phyloP scores from a whole-genome alignment of 2,329 filamentous ascomycete species.

The Ophiostoma populinum region DNA sequence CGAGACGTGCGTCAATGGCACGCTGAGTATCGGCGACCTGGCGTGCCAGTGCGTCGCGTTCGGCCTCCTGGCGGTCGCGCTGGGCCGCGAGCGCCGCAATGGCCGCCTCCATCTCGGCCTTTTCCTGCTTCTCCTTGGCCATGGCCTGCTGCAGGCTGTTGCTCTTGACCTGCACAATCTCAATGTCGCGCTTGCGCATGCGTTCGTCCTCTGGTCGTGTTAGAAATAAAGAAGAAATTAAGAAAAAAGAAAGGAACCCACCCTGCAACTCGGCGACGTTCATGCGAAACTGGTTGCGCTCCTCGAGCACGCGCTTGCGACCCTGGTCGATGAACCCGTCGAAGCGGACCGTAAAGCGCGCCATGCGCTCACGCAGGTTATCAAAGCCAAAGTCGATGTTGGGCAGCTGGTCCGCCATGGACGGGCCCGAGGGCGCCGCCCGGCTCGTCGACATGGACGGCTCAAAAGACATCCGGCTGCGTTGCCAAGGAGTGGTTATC shows the following conservation, averaged over 20 bases:
- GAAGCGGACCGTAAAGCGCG: conserved; percentile 75
- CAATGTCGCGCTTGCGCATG: conserved; percentile 74
- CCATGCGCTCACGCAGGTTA: conserved; percentile 87
- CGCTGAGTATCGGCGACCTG: conserved; percentile 52
- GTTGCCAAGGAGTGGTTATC: neutral
- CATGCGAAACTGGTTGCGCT: conserved; percentile 85
- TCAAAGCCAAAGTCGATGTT: conserved; percentile 93
- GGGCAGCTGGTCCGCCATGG: conserved; percentile 58
- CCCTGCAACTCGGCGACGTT: conserved; percentile 81
- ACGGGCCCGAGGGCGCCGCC: conserved; percentile 40
- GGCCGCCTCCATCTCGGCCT: conserved; percentile 51
- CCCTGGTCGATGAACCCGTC: conserved; percentile 89
- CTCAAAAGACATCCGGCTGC: conserved; percentile 31
- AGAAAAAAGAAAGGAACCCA: no score
- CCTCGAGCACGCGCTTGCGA: conserved; percentile 74
- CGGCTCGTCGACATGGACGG: conserved; percentile 50
- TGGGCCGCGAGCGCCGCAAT: conserved; percentile 41
- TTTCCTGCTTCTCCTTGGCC: conserved; percentile 62
- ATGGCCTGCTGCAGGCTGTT: conserved; percentile 55
- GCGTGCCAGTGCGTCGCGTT: conserved; percentile 37
- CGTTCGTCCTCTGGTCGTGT: conserved; percentile 60
- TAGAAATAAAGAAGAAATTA: no score
- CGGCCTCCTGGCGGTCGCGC: conserved; percentile 40
- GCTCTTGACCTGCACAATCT: conserved; percentile 59
- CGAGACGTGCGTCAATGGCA: conserved; percentile 50